Evolutionary conservation across 2,329 filamentous ascomycete species (phyloP).

Genomic region (Aureobasidium sp.): DNA sequence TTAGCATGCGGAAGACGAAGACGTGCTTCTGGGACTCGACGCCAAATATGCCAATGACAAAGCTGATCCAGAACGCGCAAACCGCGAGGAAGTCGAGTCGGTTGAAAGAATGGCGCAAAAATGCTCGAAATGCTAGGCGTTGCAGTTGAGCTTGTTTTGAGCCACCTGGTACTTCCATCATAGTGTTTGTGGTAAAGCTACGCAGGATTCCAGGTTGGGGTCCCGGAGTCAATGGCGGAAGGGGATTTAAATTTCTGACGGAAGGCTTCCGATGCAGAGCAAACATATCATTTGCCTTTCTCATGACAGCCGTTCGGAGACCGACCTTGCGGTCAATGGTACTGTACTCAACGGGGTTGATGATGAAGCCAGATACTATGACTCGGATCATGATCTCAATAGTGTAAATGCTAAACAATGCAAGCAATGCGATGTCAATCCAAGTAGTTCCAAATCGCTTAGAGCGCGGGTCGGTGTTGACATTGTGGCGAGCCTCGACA

Average conservation of each 20-base stretch:
- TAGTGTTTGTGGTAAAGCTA: constrained; percentile 30
- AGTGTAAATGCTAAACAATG: constrained; percentile 81
- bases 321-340: constrained; percentile 74
- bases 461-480: constrained; percentile 54
- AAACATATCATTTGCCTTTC: constrained; percentile 71
- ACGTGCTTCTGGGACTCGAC: constrained; percentile 63
- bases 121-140: constrained; percentile 81
- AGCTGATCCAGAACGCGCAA: constrained; percentile 89
- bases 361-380: constrained; percentile 85
- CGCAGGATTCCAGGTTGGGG: constrained; percentile 23
- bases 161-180: constrained; percentile 47
- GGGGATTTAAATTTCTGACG: constrained; percentile 40
- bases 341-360: constrained; percentile 87
- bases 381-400: constrained; percentile 73
- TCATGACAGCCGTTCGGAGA: constrained; percentile 61
- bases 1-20: constrained; percentile 93
- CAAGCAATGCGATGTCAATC: constrained; percentile 74
- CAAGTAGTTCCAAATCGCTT: constrained; percentile 55
- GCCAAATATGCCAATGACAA: constrained; percentile 60
- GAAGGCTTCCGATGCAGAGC: constrained; percentile 69
- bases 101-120: constrained; percentile 91
- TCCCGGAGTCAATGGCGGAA: constrained; percentile 18
- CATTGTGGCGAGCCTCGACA: constrained; percentile 62
- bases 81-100: constrained; percentile 90
- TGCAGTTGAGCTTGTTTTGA: constrained; percentile 68